Percentiles rank a stretch among this genome's conserved stretches.
phyloP scores from a whole-genome alignment of 495 filamentous ascomycete genomes.

The Penicillium odoratum region DNA sequence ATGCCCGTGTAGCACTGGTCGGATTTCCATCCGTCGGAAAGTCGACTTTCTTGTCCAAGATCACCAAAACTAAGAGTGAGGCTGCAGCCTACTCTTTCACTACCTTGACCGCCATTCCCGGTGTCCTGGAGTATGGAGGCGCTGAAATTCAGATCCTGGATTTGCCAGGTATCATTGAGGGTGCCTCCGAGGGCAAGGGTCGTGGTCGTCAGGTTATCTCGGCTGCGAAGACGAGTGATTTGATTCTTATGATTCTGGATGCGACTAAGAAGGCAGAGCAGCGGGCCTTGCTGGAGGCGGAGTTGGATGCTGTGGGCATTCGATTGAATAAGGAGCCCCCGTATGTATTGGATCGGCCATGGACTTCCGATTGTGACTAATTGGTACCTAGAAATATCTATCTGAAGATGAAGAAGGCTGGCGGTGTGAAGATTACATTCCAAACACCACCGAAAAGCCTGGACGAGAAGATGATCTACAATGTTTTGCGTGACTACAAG shows the following conservation, averaged over 20 bases:
- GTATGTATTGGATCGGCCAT: conserved; percentile 45
- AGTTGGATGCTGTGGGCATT: conserved; percentile 96
- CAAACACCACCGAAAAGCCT: conserved; percentile 81
- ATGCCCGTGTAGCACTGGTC: conserved; percentile 95
- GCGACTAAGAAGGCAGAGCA: conserved; percentile 97
- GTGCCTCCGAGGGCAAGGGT: conserved; percentile 94
- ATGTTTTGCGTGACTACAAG: conserved; percentile 97
- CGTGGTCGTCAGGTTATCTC: conserved; percentile 96
- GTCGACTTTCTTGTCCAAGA: conserved; percentile 97
- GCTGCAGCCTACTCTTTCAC: conserved; percentile 98
- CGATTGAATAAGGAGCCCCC: conserved; percentile 89
- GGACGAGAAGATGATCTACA: conserved; percentile 96
- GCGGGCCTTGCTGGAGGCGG: conserved; percentile 81
- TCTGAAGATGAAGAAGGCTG: conserved; percentile 94
- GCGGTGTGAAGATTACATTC: conserved; percentile 98
- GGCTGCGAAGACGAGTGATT: conserved; percentile 96
- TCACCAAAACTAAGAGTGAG: conserved; percentile 97
- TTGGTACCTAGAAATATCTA: conserved; percentile 79
- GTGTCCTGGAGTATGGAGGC: conserved; percentile 96
- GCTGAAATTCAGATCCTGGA: conserved; percentile 98
- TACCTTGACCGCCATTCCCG: conserved; percentile 95
- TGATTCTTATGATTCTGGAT: conserved; percentile 96
- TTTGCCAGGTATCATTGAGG: conserved; percentile 98
- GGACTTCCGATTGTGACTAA: conserved; percentile 12
- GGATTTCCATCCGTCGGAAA: conserved; percentile 99